Evolutionary conservation across 305 asterid genomes (phyloP), one percentile per base, ranked within the genome.

Genomic region (Fraxinus ornus): DNA sequence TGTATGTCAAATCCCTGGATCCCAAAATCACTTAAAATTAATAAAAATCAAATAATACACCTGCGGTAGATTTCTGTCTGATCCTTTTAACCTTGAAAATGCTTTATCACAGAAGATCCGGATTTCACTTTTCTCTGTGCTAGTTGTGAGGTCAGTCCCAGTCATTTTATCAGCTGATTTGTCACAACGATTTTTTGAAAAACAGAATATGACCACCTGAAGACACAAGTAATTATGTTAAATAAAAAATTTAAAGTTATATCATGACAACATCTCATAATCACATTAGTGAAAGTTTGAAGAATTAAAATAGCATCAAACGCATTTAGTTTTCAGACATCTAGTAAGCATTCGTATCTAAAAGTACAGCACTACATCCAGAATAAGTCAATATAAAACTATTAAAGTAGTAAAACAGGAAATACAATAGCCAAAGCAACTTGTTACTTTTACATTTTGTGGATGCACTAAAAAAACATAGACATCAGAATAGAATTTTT

Each of bases 131-230:
- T 96, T 96, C 90, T 96, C 99, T 1, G 97, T 89, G 88, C 93
- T 91, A 86, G 91, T 90, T 37, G 99, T 96, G 83, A 96, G 98
- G 90, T 96, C 99, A 52, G 94, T 96, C 86, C 97, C 90, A 78
- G 88, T 88, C 91, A 96, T 81, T 87, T 90, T 96, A 88, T 94
- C 93, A 80, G 97, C 98, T 72, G 95, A 93, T 85, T 87, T 96
- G 83, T 96, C 99, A 85, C 99, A 96, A 71, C 99, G 95, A 74
- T 89, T 90, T 91, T 96, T 96, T 19, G 99, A 96, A 85, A 96
- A 96, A 88, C 99, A 96, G 90, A 96, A 96, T 85, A 96, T 93
- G 88, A 96, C 95, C 86, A 96, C 99, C 99, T 96, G 91, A 73
- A 74, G 72, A 77, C 74, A 86, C 79, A 83, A 82, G 76, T 71